Percentiles rank a stretch among this genome's conserved stretches.
These are phyloP conservation scores for Sinapis alba DNA, from an alignment of 441 rosid genomes.

Conservation along the genomic window DNA sequence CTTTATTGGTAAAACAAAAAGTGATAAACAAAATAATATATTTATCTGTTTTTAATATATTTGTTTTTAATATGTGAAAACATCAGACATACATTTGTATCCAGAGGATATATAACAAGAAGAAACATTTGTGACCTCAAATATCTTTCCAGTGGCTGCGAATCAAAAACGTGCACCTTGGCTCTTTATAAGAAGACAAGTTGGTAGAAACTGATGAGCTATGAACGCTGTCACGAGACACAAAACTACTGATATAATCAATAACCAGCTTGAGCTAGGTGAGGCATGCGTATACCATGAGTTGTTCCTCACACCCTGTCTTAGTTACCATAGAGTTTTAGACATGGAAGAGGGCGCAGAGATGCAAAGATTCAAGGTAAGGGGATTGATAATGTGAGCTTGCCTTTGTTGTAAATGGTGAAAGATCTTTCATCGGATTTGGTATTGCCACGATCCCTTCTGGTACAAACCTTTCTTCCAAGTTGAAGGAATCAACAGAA, in stretches of 20 bases:
- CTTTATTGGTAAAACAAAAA: no score
- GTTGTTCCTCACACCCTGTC: slow-evolving; percentile 67
- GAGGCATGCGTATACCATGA: slow-evolving; percentile 45
- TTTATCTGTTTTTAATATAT: no score
- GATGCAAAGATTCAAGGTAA: not conserved
- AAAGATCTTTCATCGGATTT: slow-evolving; percentile 49
- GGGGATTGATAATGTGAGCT: not conserved
- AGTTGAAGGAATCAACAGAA: slow-evolving; percentile 37
- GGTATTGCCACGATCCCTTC: slow-evolving; percentile 78
- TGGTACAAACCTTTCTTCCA: slow-evolving; percentile 53
- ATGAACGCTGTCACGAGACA: slow-evolving; percentile 59
- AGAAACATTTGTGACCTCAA: not conserved
- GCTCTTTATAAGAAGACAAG: slow-evolving; percentile 42
- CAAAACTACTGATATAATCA: slow-evolving; percentile 44
- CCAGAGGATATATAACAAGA: no score
- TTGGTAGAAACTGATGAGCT: slow-evolving; percentile 55
- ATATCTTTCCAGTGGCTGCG: slow-evolving; percentile 8
- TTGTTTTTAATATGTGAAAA: no score
- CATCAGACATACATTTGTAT: no score
- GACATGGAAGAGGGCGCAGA: not conserved
- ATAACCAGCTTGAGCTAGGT: slow-evolving; percentile 66
- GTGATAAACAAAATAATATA: no score
- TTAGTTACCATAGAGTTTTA: not conserved
- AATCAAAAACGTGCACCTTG: not conserved
- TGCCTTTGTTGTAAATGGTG: slow-evolving; percentile 68